Percentiles rank a stretch among this genome's conserved stretches.
These are phyloP conservation scores for Zygoascus sp. DNA, from an alignment of 1,139 yeast genomes.

Conservation along the genomic window DNA sequence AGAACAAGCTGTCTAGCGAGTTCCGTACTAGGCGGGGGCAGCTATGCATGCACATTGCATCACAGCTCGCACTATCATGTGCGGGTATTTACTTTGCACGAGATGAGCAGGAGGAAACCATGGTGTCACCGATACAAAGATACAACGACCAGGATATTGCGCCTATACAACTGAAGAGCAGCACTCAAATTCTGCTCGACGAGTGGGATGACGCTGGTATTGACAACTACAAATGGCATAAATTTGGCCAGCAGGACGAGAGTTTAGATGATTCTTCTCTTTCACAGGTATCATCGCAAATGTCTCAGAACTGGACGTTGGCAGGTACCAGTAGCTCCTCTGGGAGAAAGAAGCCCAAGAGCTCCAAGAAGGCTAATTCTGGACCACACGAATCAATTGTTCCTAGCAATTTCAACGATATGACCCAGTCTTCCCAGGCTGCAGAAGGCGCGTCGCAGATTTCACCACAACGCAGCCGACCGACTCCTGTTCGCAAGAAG, in stretches of 20 bases:
- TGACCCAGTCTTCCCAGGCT: too few relatives aligned
- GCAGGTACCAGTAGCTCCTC: neutral
- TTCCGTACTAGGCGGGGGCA: slow-evolving; percentile 14
- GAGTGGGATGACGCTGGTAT: slow-evolving; percentile 22
- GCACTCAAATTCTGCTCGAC: slow-evolving; percentile 16
- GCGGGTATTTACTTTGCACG: slow-evolving; percentile 19
- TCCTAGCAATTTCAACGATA: neutral
- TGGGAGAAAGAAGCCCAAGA: neutral
- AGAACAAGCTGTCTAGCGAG: slow-evolving; percentile 1
- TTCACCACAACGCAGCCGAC: too few relatives aligned
- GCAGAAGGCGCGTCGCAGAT: too few relatives aligned
- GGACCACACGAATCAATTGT: neutral
- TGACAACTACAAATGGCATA: slow-evolving; percentile 20
- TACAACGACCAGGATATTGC: slow-evolving; percentile 1
- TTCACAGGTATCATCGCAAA: neutral
- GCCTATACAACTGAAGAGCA: slow-evolving; percentile 6
- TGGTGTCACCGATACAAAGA: neutral
- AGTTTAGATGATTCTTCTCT: neutral
- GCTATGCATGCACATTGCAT: slow-evolving; percentile 17
- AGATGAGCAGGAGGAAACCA: slow-evolving; percentile 1
- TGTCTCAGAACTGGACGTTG: neutral
- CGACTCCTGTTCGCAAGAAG: slow-evolving; percentile 12
- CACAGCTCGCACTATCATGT: slow-evolving; percentile 19
- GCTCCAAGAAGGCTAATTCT: neutral
- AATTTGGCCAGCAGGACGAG: slow-evolving; percentile 17